Evolutionary conservation across 495 filamentous ascomycete genomes (phyloP).

Genomic region (Hypoxylon lenormandii): DNA sequence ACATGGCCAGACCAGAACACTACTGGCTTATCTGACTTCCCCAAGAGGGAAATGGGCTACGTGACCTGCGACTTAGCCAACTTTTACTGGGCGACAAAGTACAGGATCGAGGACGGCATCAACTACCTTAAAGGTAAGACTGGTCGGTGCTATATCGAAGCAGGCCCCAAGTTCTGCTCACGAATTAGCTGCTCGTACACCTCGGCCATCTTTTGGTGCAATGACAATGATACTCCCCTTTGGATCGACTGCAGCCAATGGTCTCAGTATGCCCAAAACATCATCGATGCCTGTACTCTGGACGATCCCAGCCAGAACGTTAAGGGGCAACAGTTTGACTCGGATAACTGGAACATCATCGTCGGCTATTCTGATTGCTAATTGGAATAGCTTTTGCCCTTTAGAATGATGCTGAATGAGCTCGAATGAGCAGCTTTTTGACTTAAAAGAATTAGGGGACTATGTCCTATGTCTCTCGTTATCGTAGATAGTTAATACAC

Average conservation of each 20-base stretch:
- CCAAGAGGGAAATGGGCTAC: not conserved
- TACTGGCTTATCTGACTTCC: not conserved
- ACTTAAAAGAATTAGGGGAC: too few species aligned
- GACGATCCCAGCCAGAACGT: conserved; percentile 6
- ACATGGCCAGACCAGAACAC: conserved; percentile 9
- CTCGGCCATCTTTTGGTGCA: conserved; percentile 51
- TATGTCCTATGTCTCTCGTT: too few species aligned
- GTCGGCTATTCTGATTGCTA: conserved; percentile 2
- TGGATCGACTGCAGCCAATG: conserved; percentile 26
- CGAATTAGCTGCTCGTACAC: conserved; percentile 46
- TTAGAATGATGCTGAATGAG: not conserved
- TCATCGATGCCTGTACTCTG: conserved; percentile 15
- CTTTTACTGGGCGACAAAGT: conserved; percentile 34
- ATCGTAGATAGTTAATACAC: too few species aligned
- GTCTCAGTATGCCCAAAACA: conserved; percentile 22
- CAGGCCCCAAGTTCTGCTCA: conserved; percentile 44
- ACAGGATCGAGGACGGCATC: conserved; percentile 41
- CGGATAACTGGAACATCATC: conserved; percentile 17
- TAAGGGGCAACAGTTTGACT: conserved; percentile 20
- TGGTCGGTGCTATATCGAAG: conserved; percentile 25
- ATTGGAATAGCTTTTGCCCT: not conserved
- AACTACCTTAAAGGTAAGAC: conserved; percentile 31
- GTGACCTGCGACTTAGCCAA: conserved; percentile 21
- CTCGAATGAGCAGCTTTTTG: not conserved
- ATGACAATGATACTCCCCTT: conserved; percentile 34